These are phyloP conservation scores for Colletotrichum falcatum DNA, from an alignment of 2,329 filamentous ascomycete genomes.

Conservation along the genomic window DNA sequence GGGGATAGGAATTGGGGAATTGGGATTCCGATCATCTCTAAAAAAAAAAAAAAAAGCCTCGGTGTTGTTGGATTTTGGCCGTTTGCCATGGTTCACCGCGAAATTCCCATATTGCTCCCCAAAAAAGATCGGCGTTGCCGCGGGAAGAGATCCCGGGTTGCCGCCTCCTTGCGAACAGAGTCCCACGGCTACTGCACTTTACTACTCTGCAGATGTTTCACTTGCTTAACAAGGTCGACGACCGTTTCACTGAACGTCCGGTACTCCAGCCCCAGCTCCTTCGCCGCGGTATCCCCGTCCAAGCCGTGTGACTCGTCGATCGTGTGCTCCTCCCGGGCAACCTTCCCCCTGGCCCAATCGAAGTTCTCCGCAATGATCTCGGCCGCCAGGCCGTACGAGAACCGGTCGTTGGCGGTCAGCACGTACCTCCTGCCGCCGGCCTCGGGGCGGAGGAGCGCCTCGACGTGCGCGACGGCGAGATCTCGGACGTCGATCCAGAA, in stretches of 20 bases:
- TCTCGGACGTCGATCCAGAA: constrained; percentile 62
- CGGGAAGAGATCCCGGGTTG: background rate
- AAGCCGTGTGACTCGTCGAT: constrained; percentile 55
- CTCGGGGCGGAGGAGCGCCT: constrained; percentile 53
- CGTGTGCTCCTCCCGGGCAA: constrained; percentile 50
- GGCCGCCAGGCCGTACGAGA: constrained; percentile 59
- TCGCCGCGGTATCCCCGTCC: constrained; percentile 55
- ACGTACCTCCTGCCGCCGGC: constrained; percentile 55
- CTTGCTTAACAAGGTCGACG: constrained; percentile 49
- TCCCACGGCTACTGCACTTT: background rate
- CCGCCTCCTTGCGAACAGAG: background rate
- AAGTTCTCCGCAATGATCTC: constrained; percentile 57
- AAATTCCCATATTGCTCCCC: background rate
- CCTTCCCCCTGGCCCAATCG: constrained; percentile 48
- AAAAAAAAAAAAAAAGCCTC: background rate
- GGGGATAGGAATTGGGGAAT: background rate
- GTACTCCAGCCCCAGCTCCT: constrained; percentile 55
- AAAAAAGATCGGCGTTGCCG: background rate
- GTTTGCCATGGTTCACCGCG: background rate
- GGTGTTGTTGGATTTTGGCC: background rate
- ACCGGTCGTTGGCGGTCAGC: constrained; percentile 56
- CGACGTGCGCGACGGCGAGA: constrained; percentile 57
- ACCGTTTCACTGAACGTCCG: constrained; percentile 52
- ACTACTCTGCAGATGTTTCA: constrained; percentile 43
- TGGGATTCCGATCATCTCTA: background rate